These are phyloP conservation scores for Pilasporangium apinafurcum DNA, from an alignment of 352 stramenopile genomes.

Conservation along the genomic window DNA sequence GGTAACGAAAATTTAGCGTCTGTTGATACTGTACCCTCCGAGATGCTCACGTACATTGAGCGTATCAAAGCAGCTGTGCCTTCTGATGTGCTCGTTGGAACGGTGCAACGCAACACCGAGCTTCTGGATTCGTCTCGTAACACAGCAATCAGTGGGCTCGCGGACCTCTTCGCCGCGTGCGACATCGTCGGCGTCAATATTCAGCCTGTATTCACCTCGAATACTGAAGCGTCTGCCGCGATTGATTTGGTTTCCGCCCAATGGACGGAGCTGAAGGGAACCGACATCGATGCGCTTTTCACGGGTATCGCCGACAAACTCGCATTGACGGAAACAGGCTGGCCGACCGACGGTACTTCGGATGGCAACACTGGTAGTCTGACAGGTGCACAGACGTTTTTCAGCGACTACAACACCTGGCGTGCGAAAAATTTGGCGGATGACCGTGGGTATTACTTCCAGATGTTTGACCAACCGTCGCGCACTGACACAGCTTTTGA, in stretches of 20 bases:
- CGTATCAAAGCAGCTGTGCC: slow-evolving; percentile 23
- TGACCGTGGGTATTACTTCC: slow-evolving; percentile 45
- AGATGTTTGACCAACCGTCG: slow-evolving; percentile 52
- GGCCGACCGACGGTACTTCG: slow-evolving; percentile 31
- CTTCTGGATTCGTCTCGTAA: slow-evolving; percentile 31
- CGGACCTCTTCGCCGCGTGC: slow-evolving; percentile 37
- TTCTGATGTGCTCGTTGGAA: slow-evolving; percentile 23
- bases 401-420: slow-evolving; percentile 27
- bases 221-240: slow-evolving; percentile 21
- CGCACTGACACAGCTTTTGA: slow-evolving; percentile 34
- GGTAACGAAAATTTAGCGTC: slow-evolving; percentile 52
- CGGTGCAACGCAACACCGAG: slow-evolving; percentile 46
- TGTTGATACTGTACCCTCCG: slow-evolving; percentile 17
- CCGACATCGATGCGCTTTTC: slow-evolving; percentile 24
- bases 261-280: slow-evolving; percentile 33
- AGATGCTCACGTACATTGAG: slow-evolving; percentile 35
- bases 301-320: slow-evolving; percentile 41
- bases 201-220: slow-evolving; percentile 47
- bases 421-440: slow-evolving; percentile 16
- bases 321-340: slow-evolving; percentile 54
- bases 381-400: slow-evolving; percentile 31
- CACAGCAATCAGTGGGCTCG: slow-evolving; percentile 18
- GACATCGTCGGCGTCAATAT: slow-evolving; percentile 72
- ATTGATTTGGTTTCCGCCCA: slow-evolving; percentile 33
- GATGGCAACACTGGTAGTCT: slow-evolving; percentile 38